phyloP scores from a whole-genome alignment of 441 rosid genomes.

The Arabidopsis lyrata region DNA sequence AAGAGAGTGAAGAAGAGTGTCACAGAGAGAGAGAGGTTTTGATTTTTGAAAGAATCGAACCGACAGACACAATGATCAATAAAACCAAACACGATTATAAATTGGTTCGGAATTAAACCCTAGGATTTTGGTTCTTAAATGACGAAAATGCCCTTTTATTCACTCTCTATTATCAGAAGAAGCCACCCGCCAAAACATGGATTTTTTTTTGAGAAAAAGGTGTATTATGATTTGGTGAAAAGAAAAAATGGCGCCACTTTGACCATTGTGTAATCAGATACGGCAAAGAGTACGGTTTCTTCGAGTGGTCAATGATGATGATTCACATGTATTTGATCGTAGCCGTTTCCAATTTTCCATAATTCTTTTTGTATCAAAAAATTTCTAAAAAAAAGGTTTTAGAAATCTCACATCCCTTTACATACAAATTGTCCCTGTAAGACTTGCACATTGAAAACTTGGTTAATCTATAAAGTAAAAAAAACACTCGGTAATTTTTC shows the following conservation, averaged over 20 bases:
- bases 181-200: conserved; percentile 55
- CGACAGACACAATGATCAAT: conserved; percentile 44
- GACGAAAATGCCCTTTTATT: conserved; percentile 45
- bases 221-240: conserved; percentile 20
- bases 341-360: conserved; percentile 12
- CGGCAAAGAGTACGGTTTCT: conserved; percentile 13
- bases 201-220: no score
- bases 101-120: conserved; percentile 58
- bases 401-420: no score
- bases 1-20: conserved; percentile 25
- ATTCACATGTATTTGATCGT: conserved; percentile 3
- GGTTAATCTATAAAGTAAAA: background rate
- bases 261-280: conserved; percentile 18
- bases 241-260: conserved; percentile 37
- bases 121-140: conserved; percentile 44
- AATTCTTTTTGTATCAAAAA: background rate
- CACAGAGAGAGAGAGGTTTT: conserved; percentile 25
- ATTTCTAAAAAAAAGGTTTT: no score
- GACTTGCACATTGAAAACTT: background rate
- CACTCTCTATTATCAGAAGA: conserved; percentile 13
- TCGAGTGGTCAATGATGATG: conserved; percentile 1
- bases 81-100: conserved; percentile 41
- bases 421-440: background rate
- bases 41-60: conserved; percentile 41
- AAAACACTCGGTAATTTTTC: no score